Conservation (phyloP, 2,329 filamentous ascomycete genomes). For the Aureobasidium sp. region DNA sequence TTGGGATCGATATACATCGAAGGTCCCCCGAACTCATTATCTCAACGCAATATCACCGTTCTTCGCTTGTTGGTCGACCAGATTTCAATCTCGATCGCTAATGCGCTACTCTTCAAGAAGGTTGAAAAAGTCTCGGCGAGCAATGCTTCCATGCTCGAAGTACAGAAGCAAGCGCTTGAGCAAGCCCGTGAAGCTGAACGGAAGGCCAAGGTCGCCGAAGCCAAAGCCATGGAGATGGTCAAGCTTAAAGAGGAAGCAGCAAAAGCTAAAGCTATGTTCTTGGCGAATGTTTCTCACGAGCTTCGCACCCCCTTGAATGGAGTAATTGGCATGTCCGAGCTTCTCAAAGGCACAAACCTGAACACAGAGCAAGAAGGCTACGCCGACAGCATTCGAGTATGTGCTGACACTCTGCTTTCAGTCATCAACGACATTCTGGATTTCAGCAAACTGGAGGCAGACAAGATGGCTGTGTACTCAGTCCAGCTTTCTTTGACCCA, state of each 20-base stretch:
- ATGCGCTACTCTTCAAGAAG: slow-evolving; percentile 58
- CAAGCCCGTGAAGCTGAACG: slow-evolving; percentile 67
- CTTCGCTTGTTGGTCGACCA: slow-evolving; percentile 67
- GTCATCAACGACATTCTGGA: slow-evolving; percentile 50
- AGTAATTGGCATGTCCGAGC: slow-evolving; percentile 53
- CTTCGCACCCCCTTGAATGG: slow-evolving; percentile 51
- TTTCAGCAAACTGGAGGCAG: slow-evolving; percentile 47
- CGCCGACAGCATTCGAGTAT: slow-evolving; percentile 58
- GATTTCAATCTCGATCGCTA: slow-evolving; percentile 59
- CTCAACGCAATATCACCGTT: slow-evolving; percentile 55
- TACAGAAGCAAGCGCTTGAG: slow-evolving; percentile 66
- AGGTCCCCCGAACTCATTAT: slow-evolving; percentile 67
- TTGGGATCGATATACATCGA: slow-evolving; percentile 72
- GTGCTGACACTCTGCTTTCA: slow-evolving; percentile 49
- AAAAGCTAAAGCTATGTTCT: slow-evolving; percentile 74
- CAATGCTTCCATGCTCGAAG: slow-evolving; percentile 69
- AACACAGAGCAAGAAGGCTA: slow-evolving; percentile 55
- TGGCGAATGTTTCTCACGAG: slow-evolving; percentile 51
- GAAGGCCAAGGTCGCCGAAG: slow-evolving; percentile 70
- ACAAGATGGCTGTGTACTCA: slow-evolving; percentile 55
- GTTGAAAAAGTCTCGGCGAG: slow-evolving; percentile 71
- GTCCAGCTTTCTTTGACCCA: slow-evolving; percentile 46
- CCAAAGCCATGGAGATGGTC: slow-evolving; percentile 69
- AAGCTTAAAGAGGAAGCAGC: slow-evolving; percentile 77
- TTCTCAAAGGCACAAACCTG: slow-evolving; percentile 52